Evolutionary conservation across 345 rosid species (phyloP), one percentile per base, ranked within the genome.

Genomic region (Balakata baccata): DNA sequence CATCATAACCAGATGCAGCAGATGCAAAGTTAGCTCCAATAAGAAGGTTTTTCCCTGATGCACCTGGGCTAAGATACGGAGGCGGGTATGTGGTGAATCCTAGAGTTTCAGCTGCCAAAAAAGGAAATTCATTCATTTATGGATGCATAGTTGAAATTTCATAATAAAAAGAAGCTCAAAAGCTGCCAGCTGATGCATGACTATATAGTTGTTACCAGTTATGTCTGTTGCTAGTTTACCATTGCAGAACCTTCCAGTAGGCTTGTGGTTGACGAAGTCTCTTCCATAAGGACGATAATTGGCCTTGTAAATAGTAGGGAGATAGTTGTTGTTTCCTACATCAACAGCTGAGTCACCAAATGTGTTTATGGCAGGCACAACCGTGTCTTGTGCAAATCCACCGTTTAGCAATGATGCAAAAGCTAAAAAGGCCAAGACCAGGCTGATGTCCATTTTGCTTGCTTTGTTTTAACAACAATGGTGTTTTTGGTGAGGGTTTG

Each of bases 1-100:
- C 97, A 74, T 95, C 97, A 52, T 85, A 95, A 51, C 99, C 99
- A 75, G 97, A 85, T 58, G 85, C 99, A 71, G 99, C 98, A 0
- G 98, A 91, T 74, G 98, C 99, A 72, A 92, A 95, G 82, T 91
- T 95, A 64, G 92, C 87, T 78, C 97, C 99, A 64, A 90, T 88
- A n/a, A 95, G 89, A 70, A 95, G 99, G 73, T 87, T 95, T 63
- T 84, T 87, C 2, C 99, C 97, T 3, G 96, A 86, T 74, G 98
- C 98, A 63, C 89, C 85, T 0, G 94, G 98, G 79, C 99, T 89
- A 41, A 90, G 88, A 74, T 92, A 95, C 52, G 97, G 92, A 13
- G 96, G 90, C 46, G 99, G 85, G 64, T 77, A 95, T 6, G 76
- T 86, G 74, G 82, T 90, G 51, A 95, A 95, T 7, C 98, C 97